These are phyloP conservation scores for Aspergillus sp. DNA, from an alignment of 2,329 filamentous ascomycete genomes.

Conservation along the genomic window DNA sequence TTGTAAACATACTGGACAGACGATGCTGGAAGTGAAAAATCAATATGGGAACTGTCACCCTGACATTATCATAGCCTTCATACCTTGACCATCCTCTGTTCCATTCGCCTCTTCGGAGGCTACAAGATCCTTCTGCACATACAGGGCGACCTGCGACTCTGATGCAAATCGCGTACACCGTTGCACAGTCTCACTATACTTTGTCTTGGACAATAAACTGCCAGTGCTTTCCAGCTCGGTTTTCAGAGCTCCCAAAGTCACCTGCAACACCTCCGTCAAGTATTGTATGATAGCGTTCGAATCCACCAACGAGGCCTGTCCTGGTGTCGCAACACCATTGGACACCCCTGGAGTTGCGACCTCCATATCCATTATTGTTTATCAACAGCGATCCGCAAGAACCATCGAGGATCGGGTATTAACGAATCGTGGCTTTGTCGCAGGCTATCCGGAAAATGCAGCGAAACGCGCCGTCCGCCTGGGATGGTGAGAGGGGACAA, in stretches of 20 bases:
- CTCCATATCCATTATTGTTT: slow-evolving; percentile 29
- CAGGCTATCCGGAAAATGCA: no score
- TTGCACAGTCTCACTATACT: slow-evolving; percentile 73
- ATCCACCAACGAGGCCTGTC: slow-evolving; percentile 48
- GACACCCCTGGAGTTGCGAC: slow-evolving; percentile 31
- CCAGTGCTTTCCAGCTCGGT: slow-evolving; percentile 75
- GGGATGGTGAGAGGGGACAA: no score
- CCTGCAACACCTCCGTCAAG: slow-evolving; percentile 64
- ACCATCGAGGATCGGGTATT: slow-evolving; percentile 25
- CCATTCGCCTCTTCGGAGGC: slow-evolving; percentile 47
- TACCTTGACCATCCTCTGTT: slow-evolving; percentile 37
- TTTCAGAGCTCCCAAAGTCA: slow-evolving; percentile 69
- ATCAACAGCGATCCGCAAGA: slow-evolving; percentile 15
- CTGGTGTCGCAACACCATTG: slow-evolving; percentile 29
- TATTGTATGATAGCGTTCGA: slow-evolving; percentile 68
- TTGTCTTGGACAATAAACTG: slow-evolving; percentile 72
- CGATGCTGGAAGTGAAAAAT: slow-evolving; percentile 16
- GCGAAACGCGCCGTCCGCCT: slow-evolving; percentile 7
- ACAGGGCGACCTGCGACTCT: slow-evolving; percentile 81
- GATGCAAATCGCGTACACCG: slow-evolving; percentile 85
- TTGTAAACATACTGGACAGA: slow-evolving; percentile 63
- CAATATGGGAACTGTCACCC: neutral
- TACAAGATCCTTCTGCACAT: slow-evolving; percentile 75
- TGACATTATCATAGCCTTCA: slow-evolving; percentile 6
- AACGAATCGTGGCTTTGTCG: no score